Conservation (phyloP, 345 rosid genomes). For the Eucalyptus sideroxylon region DNA sequence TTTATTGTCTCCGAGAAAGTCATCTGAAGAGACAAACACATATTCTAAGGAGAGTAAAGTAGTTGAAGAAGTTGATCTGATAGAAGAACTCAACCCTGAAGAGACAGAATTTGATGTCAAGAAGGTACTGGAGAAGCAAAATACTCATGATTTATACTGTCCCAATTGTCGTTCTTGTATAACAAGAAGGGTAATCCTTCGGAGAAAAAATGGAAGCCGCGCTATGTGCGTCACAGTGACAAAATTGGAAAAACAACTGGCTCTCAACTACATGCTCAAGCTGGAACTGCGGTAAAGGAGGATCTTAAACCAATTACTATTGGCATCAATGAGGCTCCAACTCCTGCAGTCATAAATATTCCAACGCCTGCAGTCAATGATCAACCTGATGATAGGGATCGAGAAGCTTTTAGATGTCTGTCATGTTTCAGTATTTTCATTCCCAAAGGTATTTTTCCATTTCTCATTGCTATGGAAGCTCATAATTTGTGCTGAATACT, state of each 20-base stretch:
- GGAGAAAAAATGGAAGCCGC: constrained; percentile 1
- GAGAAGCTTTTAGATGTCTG: constrained; percentile 44
- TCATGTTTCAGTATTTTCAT: constrained; percentile 69
- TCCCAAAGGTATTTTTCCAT: constrained; percentile 33
- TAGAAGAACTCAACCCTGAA: constrained; percentile 38
- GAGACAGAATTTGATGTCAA: constrained; percentile 45
- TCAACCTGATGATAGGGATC: not conserved
- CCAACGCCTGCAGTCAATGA: not conserved
- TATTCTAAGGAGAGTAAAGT: constrained; percentile 1
- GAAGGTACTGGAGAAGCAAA: constrained; percentile 51
- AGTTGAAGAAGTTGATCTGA: constrained; percentile 8
- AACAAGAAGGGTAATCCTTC: constrained; percentile 60
- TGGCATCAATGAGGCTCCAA: not conserved
- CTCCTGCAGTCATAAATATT: not conserved
- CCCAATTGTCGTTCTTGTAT: constrained; percentile 81
- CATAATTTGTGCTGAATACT: not conserved
- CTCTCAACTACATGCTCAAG: not conserved
- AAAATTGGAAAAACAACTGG: not conserved
- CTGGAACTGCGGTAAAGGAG: not conserved
- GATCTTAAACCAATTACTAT: not conserved
- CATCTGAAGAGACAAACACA: not conserved
- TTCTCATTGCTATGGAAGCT: not conserved
- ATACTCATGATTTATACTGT: constrained; percentile 72
- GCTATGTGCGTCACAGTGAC: not conserved
- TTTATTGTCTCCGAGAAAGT: not conserved